phyloP scores from a whole-genome alignment of 768 basidiomycete genomes.

The Mycena indigotica region DNA sequence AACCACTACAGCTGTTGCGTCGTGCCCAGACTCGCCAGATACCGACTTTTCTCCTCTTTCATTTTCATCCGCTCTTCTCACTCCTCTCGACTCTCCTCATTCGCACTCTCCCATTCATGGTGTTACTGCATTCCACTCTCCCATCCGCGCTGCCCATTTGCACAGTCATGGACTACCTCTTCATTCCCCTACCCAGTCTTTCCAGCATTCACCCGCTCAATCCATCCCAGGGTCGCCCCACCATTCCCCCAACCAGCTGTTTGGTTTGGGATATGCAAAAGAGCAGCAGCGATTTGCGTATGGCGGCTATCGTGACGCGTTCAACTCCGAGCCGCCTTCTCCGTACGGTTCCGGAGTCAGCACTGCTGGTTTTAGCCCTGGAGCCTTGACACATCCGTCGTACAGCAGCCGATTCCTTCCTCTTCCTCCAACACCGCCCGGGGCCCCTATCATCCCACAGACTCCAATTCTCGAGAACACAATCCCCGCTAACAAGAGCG shows the following conservation, averaged over 20 bases:
- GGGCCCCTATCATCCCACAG: no score
- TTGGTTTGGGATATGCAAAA: neutral
- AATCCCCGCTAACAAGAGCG: neutral
- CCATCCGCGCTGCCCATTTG: neutral
- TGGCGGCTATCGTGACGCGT: neutral
- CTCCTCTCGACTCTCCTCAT: constrained; percentile 52
- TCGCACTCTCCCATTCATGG: constrained; percentile 31
- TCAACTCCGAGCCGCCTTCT: neutral
- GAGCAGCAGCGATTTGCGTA: constrained; percentile 5
- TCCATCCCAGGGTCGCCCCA: constrained; percentile 22
- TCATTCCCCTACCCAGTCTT: neutral
- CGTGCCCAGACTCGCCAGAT: constrained; percentile 36
- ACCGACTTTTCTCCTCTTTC: constrained; percentile 52
- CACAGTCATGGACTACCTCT: neutral
- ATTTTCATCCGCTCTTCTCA: constrained; percentile 48
- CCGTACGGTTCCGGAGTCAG: neutral
- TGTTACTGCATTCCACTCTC: neutral
- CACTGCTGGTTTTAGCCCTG: neutral
- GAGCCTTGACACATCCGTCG: neutral
- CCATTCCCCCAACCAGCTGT: constrained; percentile 2
- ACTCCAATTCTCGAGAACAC: neutral
- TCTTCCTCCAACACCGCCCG: neutral
- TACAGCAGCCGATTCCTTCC: neutral
- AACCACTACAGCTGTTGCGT: constrained; percentile 19
- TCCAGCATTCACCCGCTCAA: neutral